Evolutionary conservation across 257 asterid genomes (phyloP).

Genomic region (Mentha longifolia): DNA sequence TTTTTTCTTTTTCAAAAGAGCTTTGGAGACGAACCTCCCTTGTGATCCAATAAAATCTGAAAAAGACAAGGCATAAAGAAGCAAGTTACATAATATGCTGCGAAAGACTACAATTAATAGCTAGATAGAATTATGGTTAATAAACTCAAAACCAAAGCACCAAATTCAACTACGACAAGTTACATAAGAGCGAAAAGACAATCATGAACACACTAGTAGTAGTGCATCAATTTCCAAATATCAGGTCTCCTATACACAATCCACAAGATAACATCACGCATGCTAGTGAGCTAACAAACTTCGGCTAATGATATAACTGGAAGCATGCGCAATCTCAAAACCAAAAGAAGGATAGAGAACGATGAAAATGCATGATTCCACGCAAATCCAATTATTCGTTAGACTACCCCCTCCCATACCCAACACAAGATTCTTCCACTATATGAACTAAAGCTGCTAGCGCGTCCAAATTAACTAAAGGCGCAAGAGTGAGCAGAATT

Average conservation of each 20-base stretch:
- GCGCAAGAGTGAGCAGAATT: background rate
- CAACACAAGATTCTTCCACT: background rate
- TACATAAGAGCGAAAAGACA: background rate
- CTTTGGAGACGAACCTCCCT: conserved; percentile 39
- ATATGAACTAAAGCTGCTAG: background rate
- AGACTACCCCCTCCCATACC: background rate
- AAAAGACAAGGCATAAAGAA: conserved; percentile 12
- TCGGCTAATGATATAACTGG: background rate
- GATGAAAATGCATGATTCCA: background rate
- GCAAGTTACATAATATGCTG: conserved; percentile 12
- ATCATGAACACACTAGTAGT: background rate
- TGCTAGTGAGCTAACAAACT: background rate
- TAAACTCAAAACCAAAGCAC: background rate
- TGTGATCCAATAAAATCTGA: conserved; percentile 32
- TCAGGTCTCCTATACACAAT: background rate
- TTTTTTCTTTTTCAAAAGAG: conserved; percentile 41
- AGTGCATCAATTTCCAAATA: conserved; percentile 21
- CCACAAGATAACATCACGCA: too few species aligned
- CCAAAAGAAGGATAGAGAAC: background rate
- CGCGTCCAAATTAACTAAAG: background rate
- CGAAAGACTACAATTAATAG: conserved; percentile 11
- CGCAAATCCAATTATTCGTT: background rate
- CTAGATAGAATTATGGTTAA: conserved; percentile 1
- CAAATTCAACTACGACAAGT: background rate
- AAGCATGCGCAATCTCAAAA: conserved; percentile 7